Evolutionary conservation across 106 monocot genomes (phyloP), one percentile per base, ranked within the genome.

Genomic region (Apostasia ramifera): DNA sequence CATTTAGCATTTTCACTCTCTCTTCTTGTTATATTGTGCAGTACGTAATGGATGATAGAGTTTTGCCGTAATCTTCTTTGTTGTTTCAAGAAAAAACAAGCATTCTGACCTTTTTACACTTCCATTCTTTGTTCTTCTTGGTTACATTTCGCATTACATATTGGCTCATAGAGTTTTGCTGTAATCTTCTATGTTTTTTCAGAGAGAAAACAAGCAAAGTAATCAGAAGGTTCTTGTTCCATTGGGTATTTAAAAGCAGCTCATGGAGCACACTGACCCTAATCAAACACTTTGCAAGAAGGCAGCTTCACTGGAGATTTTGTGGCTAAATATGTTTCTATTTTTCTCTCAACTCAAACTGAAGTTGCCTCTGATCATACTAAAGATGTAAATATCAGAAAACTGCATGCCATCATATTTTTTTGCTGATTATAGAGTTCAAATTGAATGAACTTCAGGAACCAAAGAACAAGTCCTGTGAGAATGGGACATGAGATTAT

Each of bases 141-240:
- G 8, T 57, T 40, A 11, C 41, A 5, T 68, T 41, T 41, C 5
- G 11, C 3, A 49, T 10, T 43, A 1, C 2, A 40, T 49, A 9
- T 5, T 48, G 46, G 56, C 6, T 0, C 1, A 66, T 43, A 39
- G 1, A 10, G 10, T 61, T 63, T 40, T 61, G 11, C 7, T 76
- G 70, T 59, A 9, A 42, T 48, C 6, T 8, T 45, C 8, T 55
- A 47, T 55, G 26, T 76, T 66, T 70, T 70, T 42, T 66, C 84
- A 70, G 84, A 73, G 8, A 80, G 73, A 63, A 84, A 73, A 51
- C 84, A 80, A 66, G 70, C 61, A 63, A 84, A 66, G 56, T 84
- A 6, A 65, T 2, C 48, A 46, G n/a, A 64, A 64, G 46, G 61
- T 11, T 40, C 11, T 47, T 1, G 14, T 8, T 65, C 43, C 44